A percentile compares a stretch with the other conserved stretches of the same genome.
Evolutionary conservation across 1,284 basidiomycete genomes (phyloP).

Genomic region (Microbotryum intermedium): DNA sequence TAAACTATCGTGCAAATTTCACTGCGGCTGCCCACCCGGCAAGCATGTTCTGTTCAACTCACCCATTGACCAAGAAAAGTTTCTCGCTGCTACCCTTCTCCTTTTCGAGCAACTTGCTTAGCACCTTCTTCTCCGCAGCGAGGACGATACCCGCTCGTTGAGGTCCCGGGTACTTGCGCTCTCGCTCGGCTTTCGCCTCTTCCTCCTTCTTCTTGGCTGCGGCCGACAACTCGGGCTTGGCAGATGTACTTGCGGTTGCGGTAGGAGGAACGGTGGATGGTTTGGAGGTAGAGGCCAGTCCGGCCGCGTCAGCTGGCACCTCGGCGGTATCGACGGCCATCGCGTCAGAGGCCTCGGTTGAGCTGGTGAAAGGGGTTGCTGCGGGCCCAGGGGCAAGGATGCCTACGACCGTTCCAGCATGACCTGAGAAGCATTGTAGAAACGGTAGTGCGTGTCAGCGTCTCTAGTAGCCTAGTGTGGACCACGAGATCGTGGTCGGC

Average conservation of each 20-base stretch:
- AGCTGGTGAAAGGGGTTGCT: conserved; percentile 25
- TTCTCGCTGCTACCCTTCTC: conserved; percentile 94
- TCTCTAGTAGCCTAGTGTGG: not conserved
- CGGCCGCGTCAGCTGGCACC: conserved; percentile 9
- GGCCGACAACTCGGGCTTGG: conserved; percentile 27
- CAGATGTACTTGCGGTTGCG: conserved; percentile 1
- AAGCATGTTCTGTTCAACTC: conserved; percentile 27
- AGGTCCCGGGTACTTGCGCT: conserved; percentile 31
- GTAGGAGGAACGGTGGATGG: conserved; percentile 5
- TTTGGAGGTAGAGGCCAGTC: conserved; percentile 6
- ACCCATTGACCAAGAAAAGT: conserved; percentile 83
- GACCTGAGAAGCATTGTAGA: conserved; percentile 12
- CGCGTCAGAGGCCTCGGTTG: conserved; percentile 23
- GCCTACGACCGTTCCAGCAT: conserved; percentile 35
- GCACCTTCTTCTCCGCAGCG: conserved; percentile 99
- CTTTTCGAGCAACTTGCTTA: conserved; percentile 92
- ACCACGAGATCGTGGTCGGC: not conserved
- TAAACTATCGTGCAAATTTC: conserved; percentile 45
- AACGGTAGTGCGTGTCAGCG: not conserved
- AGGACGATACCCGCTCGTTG: conserved; percentile 66
- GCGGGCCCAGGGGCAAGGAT: conserved; percentile 34
- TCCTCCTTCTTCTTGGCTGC: conserved; percentile 31
- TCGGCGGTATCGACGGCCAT: conserved; percentile 30
- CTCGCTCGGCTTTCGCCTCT: conserved; percentile 25
- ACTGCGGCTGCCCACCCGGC: not conserved